These are phyloP conservation scores for Myriosclerotinia curreyana DNA, from an alignment of 2,329 filamentous ascomycete species.

Conservation along the genomic window DNA sequence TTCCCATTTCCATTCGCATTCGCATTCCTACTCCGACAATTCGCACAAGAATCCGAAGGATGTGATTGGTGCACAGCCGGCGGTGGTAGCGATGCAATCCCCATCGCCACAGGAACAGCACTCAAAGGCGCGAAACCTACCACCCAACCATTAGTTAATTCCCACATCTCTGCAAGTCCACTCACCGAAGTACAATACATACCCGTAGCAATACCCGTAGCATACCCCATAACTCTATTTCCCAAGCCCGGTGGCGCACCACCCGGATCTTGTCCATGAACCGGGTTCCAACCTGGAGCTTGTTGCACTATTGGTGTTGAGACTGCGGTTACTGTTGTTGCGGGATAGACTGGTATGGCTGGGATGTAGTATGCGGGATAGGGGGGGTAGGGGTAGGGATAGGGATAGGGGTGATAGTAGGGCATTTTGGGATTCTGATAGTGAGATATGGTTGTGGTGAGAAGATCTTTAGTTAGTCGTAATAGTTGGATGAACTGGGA, in stretches of 20 bases:
- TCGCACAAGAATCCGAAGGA: neutral
- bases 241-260: neutral
- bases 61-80: rapidly evolving
- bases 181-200: constrained; percentile 12
- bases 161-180: neutral
- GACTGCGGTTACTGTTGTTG: neutral
- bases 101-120: neutral
- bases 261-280: neutral
- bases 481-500: too few relatives aligned
- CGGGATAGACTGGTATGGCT: neutral
- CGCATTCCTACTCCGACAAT: neutral
- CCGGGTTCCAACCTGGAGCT: neutral
- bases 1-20: neutral
- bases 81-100: neutral
- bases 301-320: neutral
- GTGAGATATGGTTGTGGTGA: neutral
- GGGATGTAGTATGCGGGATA: neutral
- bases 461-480: neutral
- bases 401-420: neutral
- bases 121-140: neutral
- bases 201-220: constrained; percentile 1
- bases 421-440: neutral
- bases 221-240: neutral
- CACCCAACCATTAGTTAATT: neutral
- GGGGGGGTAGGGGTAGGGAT: neutral